Evolutionary conservation across 176 grass and related monocot genomes (phyloP), one percentile per base, ranked within the genome.

Genomic region (Typha latifolia): DNA sequence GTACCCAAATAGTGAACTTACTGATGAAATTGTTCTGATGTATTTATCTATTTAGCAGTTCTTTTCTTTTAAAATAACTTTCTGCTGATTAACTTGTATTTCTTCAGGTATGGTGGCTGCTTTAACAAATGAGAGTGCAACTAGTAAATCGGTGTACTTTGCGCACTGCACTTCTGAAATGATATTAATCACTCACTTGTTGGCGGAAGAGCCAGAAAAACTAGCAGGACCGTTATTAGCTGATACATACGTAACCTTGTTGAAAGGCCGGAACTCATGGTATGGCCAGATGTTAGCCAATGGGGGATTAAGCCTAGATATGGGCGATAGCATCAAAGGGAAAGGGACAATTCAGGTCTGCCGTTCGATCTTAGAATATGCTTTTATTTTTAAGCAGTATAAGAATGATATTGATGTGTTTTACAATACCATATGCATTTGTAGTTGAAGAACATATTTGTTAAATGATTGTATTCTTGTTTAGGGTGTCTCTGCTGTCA

Each of bases 211-310:
- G 61, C 94, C 94, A 14, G 94, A 93, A 78, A 99, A 99, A 74
- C 86, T 99, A 71, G 94, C 94, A 29, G 94, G 94, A 3, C 94
- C 94, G 9, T 84, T 99, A 68, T 84, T 99, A 78, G 94, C 94
- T 7, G 89, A 99, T 66, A 93, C 94, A 26, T 99, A 99, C 14
- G 94, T 99, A 14, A 99, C 94, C 14, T 69, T 99, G 61, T 78
- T 99, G 73, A 99, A 99, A 80, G 94, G 94, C 69, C 86, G 94
- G 57, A 99, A 99, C 73, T 62, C 94, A n/a, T 99, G 94, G 94
- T 99, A 99, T 32, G 94, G 94, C 5, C 94, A 99, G 14, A 90
- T 80, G 71, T 69, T 99, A 71, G 89, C 94, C 80, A 99, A 99
- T 80, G 86, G 86, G 15, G 84, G 90, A 67, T 71, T 99, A 29